Percentiles rank a stretch among this genome's conserved stretches.
Evolutionary conservation across 352 stramenopile species (phyloP).

Genomic region (Globisporangium ultimum): DNA sequence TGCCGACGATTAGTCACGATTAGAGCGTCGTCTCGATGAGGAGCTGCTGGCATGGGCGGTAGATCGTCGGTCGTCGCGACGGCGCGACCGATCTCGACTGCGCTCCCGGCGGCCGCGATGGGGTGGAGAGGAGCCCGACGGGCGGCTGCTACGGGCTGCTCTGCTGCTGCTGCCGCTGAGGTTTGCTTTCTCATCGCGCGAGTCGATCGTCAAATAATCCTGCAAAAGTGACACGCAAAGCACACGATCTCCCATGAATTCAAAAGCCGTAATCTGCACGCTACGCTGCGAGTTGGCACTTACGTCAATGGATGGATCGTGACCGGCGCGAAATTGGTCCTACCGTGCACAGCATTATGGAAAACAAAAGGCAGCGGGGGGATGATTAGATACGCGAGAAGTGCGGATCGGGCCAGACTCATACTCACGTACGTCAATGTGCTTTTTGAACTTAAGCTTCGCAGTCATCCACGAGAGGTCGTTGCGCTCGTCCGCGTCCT

Average conservation of each 20-base stretch:
- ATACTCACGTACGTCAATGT: conserved; percentile 67
- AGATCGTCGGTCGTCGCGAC: neutral
- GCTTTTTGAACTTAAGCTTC: conserved; percentile 89
- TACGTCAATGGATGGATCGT: conserved; percentile 54
- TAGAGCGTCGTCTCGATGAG: neutral
- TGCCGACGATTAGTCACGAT: neutral
- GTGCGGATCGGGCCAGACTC: no score
- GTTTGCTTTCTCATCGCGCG: conserved; percentile 21
- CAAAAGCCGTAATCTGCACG: neutral
- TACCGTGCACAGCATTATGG: conserved; percentile 14
- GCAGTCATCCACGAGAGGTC: conserved; percentile 80
- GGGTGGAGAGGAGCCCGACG: no score
- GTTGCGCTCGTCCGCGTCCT: conserved; percentile 23
- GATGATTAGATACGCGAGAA: no score
- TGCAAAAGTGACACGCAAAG: conserved; percentile 13
- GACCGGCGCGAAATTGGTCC: conserved; percentile 71
- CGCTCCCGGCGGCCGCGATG: neutral
- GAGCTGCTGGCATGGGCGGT: no score
- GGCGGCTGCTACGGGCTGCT: neutral
- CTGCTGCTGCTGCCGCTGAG: neutral
- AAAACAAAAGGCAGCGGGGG: neutral
- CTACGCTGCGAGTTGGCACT: neutral
- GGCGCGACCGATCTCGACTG: neutral
- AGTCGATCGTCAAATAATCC: conserved; percentile 77
- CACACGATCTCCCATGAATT: neutral